Base-by-base conservation (phyloP, 176 grass and related monocot genomes). In the Neostapfia colusana region DNA sequence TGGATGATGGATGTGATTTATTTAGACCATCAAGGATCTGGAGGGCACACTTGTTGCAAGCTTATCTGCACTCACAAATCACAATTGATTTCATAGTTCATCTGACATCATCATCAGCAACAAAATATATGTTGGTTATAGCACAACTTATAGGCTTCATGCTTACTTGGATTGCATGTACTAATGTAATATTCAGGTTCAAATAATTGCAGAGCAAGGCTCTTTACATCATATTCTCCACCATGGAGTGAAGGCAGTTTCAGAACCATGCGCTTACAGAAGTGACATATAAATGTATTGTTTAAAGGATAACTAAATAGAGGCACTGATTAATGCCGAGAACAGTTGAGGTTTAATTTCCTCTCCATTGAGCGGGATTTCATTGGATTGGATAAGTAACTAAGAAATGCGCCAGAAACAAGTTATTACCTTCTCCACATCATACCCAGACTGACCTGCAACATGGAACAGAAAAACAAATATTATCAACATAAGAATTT, bases 391-490 rank as follows among this genome's bases (percentile, higher is more conserved):
- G n/a, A n/a, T 3, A 81, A 68, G 26, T 50, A 73, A 55, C 1
- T 13, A 48, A 21, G 20, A 82, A 59, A 85, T 75, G 37, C 16
- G 63, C 39, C 21, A 1, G 21, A 80, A 38, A 65, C 57, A 53
- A 34, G 17, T 45, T 8, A 39, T 65, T 76, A 97, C 94, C 94
- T 97, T 91, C 81, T 88, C 91, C 72, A 97, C 72, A 72, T 91
- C 57, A 24, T 62, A 79, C 62, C 78, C 84, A 74, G 74, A 97
- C 86, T 91, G 77, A 79, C 72, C 94, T 97, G 94, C 81, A 91
- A 89, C 80, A 77, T 80, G 69, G 24, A 71, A 62, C 0, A 75
- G 25, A 70, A 26, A 16, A 48, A 13, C 0, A 69, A 71, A 76
- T 1, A 38, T 36, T 27, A 54, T 53, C 44, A 67, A 45, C 40